Evolutionary conservation across 2,329 filamentous ascomycete species (phyloP), one percentile per base, ranked within the genome.

Genomic region (Talaromyces sp.): DNA sequence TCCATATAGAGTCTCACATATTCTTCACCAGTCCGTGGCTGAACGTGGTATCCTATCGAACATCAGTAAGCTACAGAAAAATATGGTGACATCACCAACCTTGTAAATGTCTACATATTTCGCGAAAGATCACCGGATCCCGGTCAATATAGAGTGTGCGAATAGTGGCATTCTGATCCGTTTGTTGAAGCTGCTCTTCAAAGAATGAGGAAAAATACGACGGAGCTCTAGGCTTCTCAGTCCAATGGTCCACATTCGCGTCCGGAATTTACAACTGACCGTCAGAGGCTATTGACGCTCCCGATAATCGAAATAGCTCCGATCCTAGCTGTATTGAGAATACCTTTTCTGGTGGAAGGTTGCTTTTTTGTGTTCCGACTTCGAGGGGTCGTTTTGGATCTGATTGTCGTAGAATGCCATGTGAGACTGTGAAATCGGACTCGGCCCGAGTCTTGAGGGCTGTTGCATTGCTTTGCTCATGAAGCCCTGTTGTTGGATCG

Each of bases 141-240:
- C 94, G 90, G 77, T 98, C 94, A 73, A 98, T 97, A 79, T 97
- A 97, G 7, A 98, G 83, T 0, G 94, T 97, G 69, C 90, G 88
- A 66, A 96, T 78, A 62, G 80, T 81, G 49, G 78, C 78, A 63
- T 85, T 85, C 64, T 84, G 84, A 56, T 85, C 84, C 58, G 85
- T 89, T 70, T 83, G 80, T 65, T 86, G 85, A 47, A 97, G 79
- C 79, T 97, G 93, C 72, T 91, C 91, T 70, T 89, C 85, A 78
- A 98, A 98, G 81, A 95, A 97, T 71, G 92, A 90, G 22, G 94
- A 96, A 80, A 98, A 97, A 78, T 97, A 97, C 59, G 93, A 97
- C 66, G 94, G 94, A 73, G 93, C 94, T 96, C 80, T 82, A 81
- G 75, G 76, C 79, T 73, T 80, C 74, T 87, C 77, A 87, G 82